Base-by-base conservation (phyloP, 805 yeast species). In the Metschnikowia vanudenii region DNA sequence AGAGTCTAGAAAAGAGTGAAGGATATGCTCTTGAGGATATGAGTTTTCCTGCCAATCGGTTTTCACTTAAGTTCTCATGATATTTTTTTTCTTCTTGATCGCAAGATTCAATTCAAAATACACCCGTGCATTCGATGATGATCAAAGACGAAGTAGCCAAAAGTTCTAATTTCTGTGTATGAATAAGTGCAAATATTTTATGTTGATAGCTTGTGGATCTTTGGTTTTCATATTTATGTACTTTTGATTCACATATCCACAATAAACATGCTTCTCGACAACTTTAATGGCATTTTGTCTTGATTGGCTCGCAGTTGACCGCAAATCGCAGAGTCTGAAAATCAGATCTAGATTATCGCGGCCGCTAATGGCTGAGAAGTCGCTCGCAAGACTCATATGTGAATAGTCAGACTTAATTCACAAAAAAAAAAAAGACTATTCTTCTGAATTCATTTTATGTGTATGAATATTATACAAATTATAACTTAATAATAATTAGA, bases 261-360 rank as follows among this genome's bases (percentile, higher is more conserved):
- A 20, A 20, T 5, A 5, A 5, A 14, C 10, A 3, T 31, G 18
- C n/a, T 31, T 33, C 3, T 30, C 17, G 12, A 30, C 10, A 30
- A 13, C 17, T 30, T 14, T 30, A 6, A 10, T n/a, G 33, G 17
- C 17, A 7, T 30, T 6, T 33, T 14, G n/a, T 33, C 22, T 10
- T 37, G 32, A 37, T 37, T 37, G 40, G 40, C 32, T 24, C 10
- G 17, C 19, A 19, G 40, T 16, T 24, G 18, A 12, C 32, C 20
- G 29, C 40, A 37, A 37, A 37, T 37, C 40, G 31, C 22, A 37
- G 20, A 16, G 20, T 14, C 32, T 19, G 31, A 8, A 37, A 37
- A 24, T 10, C 20, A 37, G 40, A 37, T 37, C 40, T 26, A 16
- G 40, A 37, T 22, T 37, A 14, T 37, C 40, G 32, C 32, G 40